These are phyloP conservation scores for Aplosporella prunicola DNA, from an alignment of 2,329 filamentous ascomycete genomes.

Conservation along the genomic window DNA sequence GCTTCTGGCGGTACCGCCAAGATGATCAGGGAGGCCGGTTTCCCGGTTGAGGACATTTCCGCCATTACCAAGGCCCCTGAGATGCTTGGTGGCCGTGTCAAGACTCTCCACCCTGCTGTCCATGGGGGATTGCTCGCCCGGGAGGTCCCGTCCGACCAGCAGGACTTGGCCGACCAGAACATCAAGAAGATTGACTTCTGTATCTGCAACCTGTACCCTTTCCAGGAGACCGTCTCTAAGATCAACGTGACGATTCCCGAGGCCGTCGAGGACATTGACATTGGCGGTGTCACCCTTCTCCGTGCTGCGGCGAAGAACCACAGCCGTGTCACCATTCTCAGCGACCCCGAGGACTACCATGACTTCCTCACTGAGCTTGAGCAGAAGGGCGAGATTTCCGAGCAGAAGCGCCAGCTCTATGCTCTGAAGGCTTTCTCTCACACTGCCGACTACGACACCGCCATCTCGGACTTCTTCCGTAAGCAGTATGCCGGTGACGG, in stretches of 20 bases:
- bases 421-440: slow-evolving; percentile 98
- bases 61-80: slow-evolving; percentile 91
- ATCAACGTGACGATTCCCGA: slow-evolving; percentile 94
- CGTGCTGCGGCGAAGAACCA: slow-evolving; percentile 98
- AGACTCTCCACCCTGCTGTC: slow-evolving; percentile 93
- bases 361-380: slow-evolving; percentile 88
- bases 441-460: slow-evolving; percentile 90
- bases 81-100: slow-evolving; percentile 86
- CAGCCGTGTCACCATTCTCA: slow-evolving; percentile 87
- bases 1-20: slow-evolving; percentile 92
- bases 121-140: slow-evolving; percentile 79
- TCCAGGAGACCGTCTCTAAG: slow-evolving; percentile 97
- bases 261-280: slow-evolving; percentile 97
- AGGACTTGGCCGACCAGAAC: slow-evolving; percentile 60
- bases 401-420: slow-evolving; percentile 76
- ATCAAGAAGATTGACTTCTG: slow-evolving; percentile 30
- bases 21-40: slow-evolving; percentile 93
- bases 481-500: slow-evolving; percentile 89
- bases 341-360: slow-evolving; percentile 85
- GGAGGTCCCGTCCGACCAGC: slow-evolving; percentile 89
- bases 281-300: slow-evolving; percentile 89
- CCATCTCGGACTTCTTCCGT: slow-evolving; percentile 95
- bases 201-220: slow-evolving; percentile 96
- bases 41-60: slow-evolving; percentile 95
- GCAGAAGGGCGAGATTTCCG: slow-evolving; percentile 68